Conservation (phyloP, 2,329 filamentous ascomycete species). For the Helotiales sp. region DNA sequence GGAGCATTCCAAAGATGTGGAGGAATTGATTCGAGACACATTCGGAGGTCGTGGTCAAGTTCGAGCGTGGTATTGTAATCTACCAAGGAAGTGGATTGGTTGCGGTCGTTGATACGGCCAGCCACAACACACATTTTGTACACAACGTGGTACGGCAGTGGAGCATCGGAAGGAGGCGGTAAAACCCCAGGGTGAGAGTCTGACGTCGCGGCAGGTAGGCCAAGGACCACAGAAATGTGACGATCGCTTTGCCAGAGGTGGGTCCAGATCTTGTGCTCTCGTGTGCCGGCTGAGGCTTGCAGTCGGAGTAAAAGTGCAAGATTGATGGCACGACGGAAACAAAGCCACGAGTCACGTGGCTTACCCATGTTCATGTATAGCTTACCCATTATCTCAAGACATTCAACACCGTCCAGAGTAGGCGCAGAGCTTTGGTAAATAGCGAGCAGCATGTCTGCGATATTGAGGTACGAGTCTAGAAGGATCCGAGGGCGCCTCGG, state of each 20-base stretch:
- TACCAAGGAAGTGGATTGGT: slow-evolving; percentile 36
- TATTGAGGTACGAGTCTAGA: slow-evolving; percentile 45
- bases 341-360: slow-evolving; percentile 54
- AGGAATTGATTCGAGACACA: slow-evolving; percentile 34
- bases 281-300: slow-evolving; percentile 28
- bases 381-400: slow-evolving; percentile 50
- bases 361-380: slow-evolving; percentile 55
- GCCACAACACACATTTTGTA: slow-evolving; percentile 35
- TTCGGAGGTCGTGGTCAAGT: slow-evolving; percentile 43
- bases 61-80: slow-evolving; percentile 40
- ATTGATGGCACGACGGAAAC: slow-evolving; percentile 50
- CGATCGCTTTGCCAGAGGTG: slow-evolving; percentile 46
- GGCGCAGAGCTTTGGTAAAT: slow-evolving; percentile 50
- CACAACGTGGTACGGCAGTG: background rate
- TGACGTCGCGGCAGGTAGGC: slow-evolving; percentile 47
- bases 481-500: slow-evolving; percentile 43
- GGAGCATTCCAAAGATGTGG: slow-evolving; percentile 33
- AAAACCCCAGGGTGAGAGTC: slow-evolving; percentile 25
- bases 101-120: slow-evolving; percentile 43
- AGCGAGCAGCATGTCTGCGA: slow-evolving; percentile 47
- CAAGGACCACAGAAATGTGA: slow-evolving; percentile 52
- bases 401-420: slow-evolving; percentile 53
- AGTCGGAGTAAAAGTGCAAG: slow-evolving; percentile 52
- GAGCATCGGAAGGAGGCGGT: background rate
- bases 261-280: slow-evolving; percentile 41